A percentile compares a stretch with the other conserved stretches of the same genome.
These are phyloP conservation scores for Aspergillus calidoustus DNA, from an alignment of 2,329 filamentous ascomycete genomes.

Conservation along the genomic window DNA sequence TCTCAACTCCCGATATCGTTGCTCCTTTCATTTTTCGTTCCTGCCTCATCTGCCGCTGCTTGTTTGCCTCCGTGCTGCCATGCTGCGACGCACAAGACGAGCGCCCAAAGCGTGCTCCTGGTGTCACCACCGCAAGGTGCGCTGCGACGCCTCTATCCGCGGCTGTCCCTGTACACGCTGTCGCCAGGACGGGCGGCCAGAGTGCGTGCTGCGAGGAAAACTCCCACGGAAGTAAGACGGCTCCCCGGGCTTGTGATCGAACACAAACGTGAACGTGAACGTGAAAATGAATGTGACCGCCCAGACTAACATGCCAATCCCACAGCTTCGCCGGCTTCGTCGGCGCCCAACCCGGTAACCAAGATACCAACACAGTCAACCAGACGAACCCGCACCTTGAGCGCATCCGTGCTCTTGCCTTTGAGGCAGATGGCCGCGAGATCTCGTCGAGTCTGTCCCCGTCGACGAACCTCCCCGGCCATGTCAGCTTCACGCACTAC, in stretches of 20 bases:
- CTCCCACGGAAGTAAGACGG: slow-evolving; percentile 27
- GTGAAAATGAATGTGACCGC: background rate
- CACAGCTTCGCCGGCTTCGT: slow-evolving; percentile 18
- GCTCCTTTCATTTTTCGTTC: background rate
- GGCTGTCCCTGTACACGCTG: slow-evolving; percentile 58
- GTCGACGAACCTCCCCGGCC: slow-evolving; percentile 5
- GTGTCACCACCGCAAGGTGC: slow-evolving; percentile 40
- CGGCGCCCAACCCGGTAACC: background rate
- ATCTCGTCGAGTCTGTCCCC: background rate
- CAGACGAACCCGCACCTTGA: slow-evolving; percentile 16
- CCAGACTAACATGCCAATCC: background rate
- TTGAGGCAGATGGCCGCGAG: slow-evolving; percentile 9
- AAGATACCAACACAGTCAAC: slow-evolving; percentile 10
- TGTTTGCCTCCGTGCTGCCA: slow-evolving; percentile 1
- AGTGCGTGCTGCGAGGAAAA: slow-evolving; percentile 40
- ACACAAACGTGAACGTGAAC: background rate
- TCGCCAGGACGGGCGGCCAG: slow-evolving; percentile 54
- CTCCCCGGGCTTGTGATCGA: background rate
- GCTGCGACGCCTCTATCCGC: slow-evolving; percentile 36
- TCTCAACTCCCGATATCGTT: background rate
- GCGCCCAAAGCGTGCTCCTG: slow-evolving; percentile 38
- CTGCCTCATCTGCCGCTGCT: background rate
- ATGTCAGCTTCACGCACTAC: slow-evolving; percentile 20
- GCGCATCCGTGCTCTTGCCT: slow-evolving; percentile 11
- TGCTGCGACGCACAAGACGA: slow-evolving; percentile 34